phyloP scores from a whole-genome alignment of 495 filamentous ascomycete species.

The Pyronema domesticum region DNA sequence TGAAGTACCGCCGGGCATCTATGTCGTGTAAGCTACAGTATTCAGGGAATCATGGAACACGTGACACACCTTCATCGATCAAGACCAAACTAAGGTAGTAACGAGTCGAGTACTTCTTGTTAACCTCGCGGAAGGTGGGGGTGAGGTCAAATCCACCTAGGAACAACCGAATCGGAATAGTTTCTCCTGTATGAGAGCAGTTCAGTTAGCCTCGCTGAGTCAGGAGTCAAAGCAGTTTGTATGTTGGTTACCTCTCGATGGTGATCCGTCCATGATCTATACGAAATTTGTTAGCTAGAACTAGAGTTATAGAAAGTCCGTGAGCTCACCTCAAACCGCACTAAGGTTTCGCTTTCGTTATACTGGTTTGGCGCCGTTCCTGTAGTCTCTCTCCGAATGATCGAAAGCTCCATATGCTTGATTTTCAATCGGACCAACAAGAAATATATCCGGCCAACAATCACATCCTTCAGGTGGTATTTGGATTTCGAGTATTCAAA shows the following conservation, averaged over 20 bases:
- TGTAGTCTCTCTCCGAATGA: slow-evolving; percentile 92
- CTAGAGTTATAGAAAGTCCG: neutral
- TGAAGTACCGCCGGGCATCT: slow-evolving; percentile 97
- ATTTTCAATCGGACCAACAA: slow-evolving; percentile 95
- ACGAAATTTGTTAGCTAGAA: slow-evolving; percentile 1
- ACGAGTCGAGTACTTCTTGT: slow-evolving; percentile 98
- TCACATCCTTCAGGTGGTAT: slow-evolving; percentile 98
- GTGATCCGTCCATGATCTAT: slow-evolving; percentile 97
- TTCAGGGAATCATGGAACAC: neutral
- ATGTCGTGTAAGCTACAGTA: slow-evolving; percentile 4
- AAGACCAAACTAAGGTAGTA: slow-evolving; percentile 95
- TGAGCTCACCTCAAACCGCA: slow-evolving; percentile 69
- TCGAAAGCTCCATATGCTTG: slow-evolving; percentile 98
- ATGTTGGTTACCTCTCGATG: slow-evolving; percentile 50
- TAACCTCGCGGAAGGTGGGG: slow-evolving; percentile 96
- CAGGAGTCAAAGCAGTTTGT: neutral
- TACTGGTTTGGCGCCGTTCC: slow-evolving; percentile 99
- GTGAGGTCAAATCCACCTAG: slow-evolving; percentile 95
- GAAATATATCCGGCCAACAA: slow-evolving; percentile 98
- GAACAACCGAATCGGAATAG: slow-evolving; percentile 94
- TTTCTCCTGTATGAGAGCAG: slow-evolving; percentile 45
- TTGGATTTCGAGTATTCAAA: slow-evolving; percentile 99
- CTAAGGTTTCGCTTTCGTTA: slow-evolving; percentile 96
- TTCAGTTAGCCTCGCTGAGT: slow-evolving; percentile 20
- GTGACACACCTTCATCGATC: slow-evolving; percentile 68